These are phyloP conservation scores for Pseudocercospora eumusae DNA, from an alignment of 2,329 filamentous ascomycete genomes.

Conservation along the genomic window DNA sequence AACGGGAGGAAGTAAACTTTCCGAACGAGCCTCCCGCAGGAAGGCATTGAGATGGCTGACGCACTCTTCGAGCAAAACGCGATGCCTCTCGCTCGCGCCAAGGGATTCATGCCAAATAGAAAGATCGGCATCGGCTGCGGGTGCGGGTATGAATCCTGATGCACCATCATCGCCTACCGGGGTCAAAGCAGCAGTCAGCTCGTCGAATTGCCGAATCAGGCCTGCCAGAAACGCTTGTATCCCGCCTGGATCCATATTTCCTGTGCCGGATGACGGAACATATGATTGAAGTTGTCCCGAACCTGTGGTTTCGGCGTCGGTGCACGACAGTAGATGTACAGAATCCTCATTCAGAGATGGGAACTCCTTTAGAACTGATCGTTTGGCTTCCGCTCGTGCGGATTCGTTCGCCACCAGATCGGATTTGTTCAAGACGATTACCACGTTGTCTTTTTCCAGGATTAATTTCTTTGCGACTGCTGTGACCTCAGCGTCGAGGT, in stretches of 20 bases:
- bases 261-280: conserved; percentile 32
- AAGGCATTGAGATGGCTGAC: conserved; percentile 72
- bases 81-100: conserved; percentile 87
- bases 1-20: not conserved
- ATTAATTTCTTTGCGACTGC: conserved; percentile 56
- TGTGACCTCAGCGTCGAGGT: conserved; percentile 57
- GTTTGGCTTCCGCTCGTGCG: conserved; percentile 21
- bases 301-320: conserved; percentile 45
- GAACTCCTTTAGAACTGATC: conserved; percentile 44
- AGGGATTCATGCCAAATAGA: conserved; percentile 78
- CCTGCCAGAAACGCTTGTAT: conserved; percentile 68
- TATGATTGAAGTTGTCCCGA: not conserved
- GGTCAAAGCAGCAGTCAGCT: conserved; percentile 61
- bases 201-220: conserved; percentile 67
- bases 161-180: conserved; percentile 35
- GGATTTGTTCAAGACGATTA: conserved; percentile 63
- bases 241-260: conserved; percentile 56
- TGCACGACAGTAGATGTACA: conserved; percentile 70
- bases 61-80: conserved; percentile 75
- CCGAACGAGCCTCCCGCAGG: conserved; percentile 55
- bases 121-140: conserved; percentile 53
- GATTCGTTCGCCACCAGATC: conserved; percentile 45
- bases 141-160: conserved; percentile 13
- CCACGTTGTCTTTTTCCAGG: conserved; percentile 53
- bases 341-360: conserved; percentile 47